A percentile compares a stretch with the other conserved stretches of the same genome.
phyloP scores from a whole-genome alignment of 1,284 basidiomycete genomes.

The Xerocomus amazonicus region DNA sequence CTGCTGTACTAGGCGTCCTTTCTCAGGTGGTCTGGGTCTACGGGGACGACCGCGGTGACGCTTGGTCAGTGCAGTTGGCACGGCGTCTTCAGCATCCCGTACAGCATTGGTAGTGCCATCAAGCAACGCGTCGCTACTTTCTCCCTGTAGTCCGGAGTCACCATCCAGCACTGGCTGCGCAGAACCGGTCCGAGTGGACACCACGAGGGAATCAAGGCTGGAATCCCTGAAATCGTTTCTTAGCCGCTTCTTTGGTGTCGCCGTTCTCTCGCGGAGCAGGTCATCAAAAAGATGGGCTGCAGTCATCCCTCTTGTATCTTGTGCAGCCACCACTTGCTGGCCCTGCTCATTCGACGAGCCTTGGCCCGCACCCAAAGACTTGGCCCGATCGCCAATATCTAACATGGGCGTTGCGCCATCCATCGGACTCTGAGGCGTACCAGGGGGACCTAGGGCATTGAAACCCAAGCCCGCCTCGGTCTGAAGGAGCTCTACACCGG shows the following conservation, averaged over 20 bases:
- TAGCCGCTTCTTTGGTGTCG: constrained; percentile 21
- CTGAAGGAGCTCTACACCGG: constrained; percentile 38
- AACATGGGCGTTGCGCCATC: constrained; percentile 27
- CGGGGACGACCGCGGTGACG: constrained; percentile 28
- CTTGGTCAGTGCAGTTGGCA: constrained; percentile 16
- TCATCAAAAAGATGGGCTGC: constrained; percentile 35
- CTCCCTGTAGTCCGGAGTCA: constrained; percentile 6
- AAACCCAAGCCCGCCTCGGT: constrained; percentile 23
- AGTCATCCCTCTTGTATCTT: constrained; percentile 14
- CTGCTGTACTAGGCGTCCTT: not conserved
- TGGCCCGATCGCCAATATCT: constrained; percentile 19
- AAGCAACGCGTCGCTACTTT: constrained; percentile 5
- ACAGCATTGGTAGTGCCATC: constrained; percentile 3
- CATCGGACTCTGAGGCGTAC: constrained; percentile 20
- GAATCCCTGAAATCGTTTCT: constrained; percentile 13
- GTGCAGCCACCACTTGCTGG: constrained; percentile 11
- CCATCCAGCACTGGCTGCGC: constrained; percentile 13
- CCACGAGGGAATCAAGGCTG: constrained; percentile 13
- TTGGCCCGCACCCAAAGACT: constrained; percentile 15
- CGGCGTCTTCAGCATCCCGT: constrained; percentile 8
- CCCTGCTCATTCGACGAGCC: constrained; percentile 16
- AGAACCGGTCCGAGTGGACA: constrained; percentile 20
- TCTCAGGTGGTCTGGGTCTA: constrained; percentile 10
- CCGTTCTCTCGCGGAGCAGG: constrained; percentile 14
- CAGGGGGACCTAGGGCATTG: constrained; percentile 16